Percentiles rank a stretch among this genome's conserved stretches.
Conservation (phyloP, 2,329 filamentous ascomycete genomes). For the Fusarium abutilonis region DNA sequence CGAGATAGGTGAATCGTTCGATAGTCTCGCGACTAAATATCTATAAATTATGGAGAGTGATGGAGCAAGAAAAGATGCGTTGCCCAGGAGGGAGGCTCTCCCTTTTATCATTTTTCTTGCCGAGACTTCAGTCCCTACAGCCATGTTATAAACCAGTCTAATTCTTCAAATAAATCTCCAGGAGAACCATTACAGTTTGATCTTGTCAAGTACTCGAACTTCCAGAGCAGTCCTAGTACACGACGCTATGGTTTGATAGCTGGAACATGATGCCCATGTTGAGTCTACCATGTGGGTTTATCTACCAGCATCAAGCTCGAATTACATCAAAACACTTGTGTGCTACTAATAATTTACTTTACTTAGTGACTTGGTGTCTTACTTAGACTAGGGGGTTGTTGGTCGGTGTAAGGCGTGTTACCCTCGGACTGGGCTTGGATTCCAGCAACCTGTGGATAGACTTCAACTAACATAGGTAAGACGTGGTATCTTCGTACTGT, state of each 20-base stretch:
- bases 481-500: too few species aligned
- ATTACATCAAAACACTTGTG: too few species aligned
- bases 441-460: too few species aligned
- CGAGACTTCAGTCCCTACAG: background rate
- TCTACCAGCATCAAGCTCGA: too few species aligned
- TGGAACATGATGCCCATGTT: too few species aligned
- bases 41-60: background rate
- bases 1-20: background rate
- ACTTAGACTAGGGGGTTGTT: background rate
- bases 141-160: too few species aligned
- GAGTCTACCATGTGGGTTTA: too few species aligned
- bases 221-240: background rate
- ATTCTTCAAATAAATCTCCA: background rate
- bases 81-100: background rate
- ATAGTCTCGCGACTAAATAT: background rate
- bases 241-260: too few species aligned
- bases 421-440: background rate
- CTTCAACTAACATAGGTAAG: too few species aligned
- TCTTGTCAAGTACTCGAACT: background rate
- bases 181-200: background rate
- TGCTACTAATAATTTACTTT: background rate
- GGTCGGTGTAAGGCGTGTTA: too few species aligned
- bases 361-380: background rate
- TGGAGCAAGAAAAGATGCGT: background rate
- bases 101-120: conserved; percentile 6